Evolutionary conservation across 176 grass and related monocot genomes (phyloP).

Genomic region (Phoenix roebelenii): DNA sequence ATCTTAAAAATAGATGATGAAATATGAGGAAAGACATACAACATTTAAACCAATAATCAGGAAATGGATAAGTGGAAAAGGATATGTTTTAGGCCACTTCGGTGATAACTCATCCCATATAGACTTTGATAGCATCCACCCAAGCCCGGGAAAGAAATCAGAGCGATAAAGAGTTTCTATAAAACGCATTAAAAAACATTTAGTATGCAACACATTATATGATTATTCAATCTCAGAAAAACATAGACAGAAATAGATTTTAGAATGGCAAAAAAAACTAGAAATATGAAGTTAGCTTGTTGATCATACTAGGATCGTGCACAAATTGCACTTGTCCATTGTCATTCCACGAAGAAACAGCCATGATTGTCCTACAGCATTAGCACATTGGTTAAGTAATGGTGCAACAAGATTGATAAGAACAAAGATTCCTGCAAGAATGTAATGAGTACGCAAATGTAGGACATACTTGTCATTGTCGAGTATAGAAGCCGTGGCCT

Average conservation of each 20-base stretch:
- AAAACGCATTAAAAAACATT: constrained; percentile 14
- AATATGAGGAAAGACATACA: too few relatives aligned
- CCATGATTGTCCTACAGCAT: constrained; percentile 76
- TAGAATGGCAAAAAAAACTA: constrained; percentile 7
- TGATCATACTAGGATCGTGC: constrained; percentile 40
- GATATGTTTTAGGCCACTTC: constrained; percentile 99
- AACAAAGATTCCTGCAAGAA: neutral
- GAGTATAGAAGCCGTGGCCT: constrained; percentile 78
- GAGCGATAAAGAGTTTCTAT: constrained; percentile 89
- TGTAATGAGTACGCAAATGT: constrained; percentile 14
- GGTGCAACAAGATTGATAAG: constrained; percentile 5
- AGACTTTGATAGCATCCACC: constrained; percentile 94
- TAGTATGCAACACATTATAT: neutral
- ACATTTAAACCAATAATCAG: neutral
- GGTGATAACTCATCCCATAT: constrained; percentile 92
- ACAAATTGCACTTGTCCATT: constrained; percentile 95
- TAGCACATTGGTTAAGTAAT: constrained; percentile 5
- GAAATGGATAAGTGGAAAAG: constrained; percentile 20
- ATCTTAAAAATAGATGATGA: neutral
- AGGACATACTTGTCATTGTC: constrained; percentile 69
- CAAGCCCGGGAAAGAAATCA: constrained; percentile 98
- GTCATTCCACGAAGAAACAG: constrained; percentile 97
- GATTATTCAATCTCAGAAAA: too few relatives aligned
- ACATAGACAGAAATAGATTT: too few relatives aligned
- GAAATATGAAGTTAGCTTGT: too few relatives aligned